Percentiles rank a stretch among this genome's conserved stretches.
These are phyloP conservation scores for Candida adriatica DNA, from an alignment of 805 yeast genomes.

Conservation along the genomic window DNA sequence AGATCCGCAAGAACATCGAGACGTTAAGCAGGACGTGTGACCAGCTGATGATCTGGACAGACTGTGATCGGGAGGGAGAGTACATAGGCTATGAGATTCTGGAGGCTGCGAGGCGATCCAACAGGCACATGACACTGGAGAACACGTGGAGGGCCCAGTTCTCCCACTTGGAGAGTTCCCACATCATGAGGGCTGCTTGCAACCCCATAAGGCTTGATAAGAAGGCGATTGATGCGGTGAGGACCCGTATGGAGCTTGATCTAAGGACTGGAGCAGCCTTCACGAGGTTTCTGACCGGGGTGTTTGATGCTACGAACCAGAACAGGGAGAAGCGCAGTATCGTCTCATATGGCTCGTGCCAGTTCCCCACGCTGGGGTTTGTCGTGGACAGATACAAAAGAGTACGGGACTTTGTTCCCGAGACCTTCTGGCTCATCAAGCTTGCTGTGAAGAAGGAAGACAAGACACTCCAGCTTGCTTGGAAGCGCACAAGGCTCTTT, in stretches of 20 bases:
- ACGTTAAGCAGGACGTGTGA: conserved; percentile 55
- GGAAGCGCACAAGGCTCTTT: conserved; percentile 69
- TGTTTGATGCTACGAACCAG: conserved; percentile 22
- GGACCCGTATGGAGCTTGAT: conserved; percentile 81
- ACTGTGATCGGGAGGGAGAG: conserved; percentile 96
- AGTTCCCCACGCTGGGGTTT: conserved; percentile 94
- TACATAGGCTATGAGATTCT: conserved; percentile 81
- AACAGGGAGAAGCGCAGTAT: conserved; percentile 9
- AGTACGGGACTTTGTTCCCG: conserved; percentile 63
- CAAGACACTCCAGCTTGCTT: conserved; percentile 40
- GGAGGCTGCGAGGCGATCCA: conserved; percentile 51
- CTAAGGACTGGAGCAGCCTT: conserved; percentile 83
- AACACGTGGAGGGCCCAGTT: conserved; percentile 71
- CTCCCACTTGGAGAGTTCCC: conserved; percentile 77
- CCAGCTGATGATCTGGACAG: conserved; percentile 90
- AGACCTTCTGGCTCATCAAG: conserved; percentile 72
- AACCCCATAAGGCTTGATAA: conserved; percentile 58
- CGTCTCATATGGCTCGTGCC: conserved; percentile 86
- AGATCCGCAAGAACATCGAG: conserved; percentile 59
- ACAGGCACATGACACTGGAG: conserved; percentile 37
- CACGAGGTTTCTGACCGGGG: conserved; percentile 68
- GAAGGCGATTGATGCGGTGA: conserved; percentile 75
- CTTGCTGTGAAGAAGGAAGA: conserved; percentile 41
- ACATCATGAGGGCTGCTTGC: conserved; percentile 67
- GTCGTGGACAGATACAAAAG: conserved; percentile 87